Conservation (phyloP, 176 grass and related monocot species). For the Bromus sterilis region DNA sequence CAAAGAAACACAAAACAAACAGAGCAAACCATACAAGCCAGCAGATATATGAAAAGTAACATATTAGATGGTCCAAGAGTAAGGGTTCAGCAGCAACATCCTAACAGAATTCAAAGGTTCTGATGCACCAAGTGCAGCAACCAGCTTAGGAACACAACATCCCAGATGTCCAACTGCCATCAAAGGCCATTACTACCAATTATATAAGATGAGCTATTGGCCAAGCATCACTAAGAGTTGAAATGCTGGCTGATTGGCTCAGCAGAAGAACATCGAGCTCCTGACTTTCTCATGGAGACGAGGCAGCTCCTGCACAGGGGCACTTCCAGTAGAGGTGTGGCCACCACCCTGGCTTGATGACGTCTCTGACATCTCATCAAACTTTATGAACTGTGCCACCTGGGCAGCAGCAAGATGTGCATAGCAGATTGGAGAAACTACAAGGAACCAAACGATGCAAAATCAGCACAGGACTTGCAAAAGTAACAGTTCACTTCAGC, state of each 20-base stretch:
- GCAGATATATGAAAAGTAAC: neutral
- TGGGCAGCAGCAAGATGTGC: slow-evolving; percentile 75
- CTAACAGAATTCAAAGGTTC: neutral
- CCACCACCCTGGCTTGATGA: slow-evolving; percentile 64
- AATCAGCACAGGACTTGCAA: neutral
- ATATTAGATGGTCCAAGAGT: neutral
- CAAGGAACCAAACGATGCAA: neutral
- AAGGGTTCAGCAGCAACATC: neutral
- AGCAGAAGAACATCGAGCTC: slow-evolving; percentile 95
- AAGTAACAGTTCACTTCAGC: too few species aligned
- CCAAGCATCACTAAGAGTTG: neutral
- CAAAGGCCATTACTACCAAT: neutral
- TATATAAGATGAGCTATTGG: neutral
- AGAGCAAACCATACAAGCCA: neutral
- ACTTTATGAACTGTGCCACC: slow-evolving; percentile 77
- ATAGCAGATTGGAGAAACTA: slow-evolving; percentile 89
- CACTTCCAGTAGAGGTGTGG: slow-evolving; percentile 26
- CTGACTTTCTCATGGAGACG: slow-evolving; percentile 66
- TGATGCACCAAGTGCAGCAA: neutral
- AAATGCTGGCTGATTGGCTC: neutral
- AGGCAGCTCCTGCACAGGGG: slow-evolving; percentile 58
- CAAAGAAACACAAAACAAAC: neutral
- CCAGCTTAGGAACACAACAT: neutral
- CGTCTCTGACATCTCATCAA: slow-evolving; percentile 62
- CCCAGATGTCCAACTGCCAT: neutral